Evolutionary conservation across 108 stramenopile genomes (phyloP), one percentile per base, ranked within the genome.

Genomic region (Parmales sp.): DNA sequence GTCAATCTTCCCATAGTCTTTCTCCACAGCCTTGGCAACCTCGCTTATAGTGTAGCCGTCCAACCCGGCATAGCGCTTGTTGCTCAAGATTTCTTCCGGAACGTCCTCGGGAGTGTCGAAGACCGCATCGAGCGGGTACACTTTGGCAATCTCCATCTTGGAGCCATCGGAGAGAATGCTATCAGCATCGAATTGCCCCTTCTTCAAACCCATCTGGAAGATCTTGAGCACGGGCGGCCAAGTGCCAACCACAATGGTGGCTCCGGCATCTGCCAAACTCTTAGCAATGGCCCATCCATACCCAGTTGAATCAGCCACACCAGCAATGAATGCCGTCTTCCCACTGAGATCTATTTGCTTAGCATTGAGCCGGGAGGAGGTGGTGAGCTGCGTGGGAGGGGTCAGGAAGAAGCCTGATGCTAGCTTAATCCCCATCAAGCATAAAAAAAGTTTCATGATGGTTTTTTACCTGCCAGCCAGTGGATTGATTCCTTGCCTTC

Each of bases 201-300:
- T 92, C 66, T 80, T 85, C 44, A 97, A 71, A 28, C 88, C 86
- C 71, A 65, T 88, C 74, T 93, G 77, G 71, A 97, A 97, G 72
- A 97, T 93, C 77, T 92, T 92, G 51, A 97, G 85, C 39, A 97
- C 94, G 8, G 96, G 96, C 19, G 96, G 96, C 96, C 96, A 97
- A 16, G 96, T 97, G 69, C 96, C 96, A 63, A 97, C 91, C 67
- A 95, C 87, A 64, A 97, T 91, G 45, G 89, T 95, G 67, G 91
- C 91, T 41, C 96, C 96, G 34, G 94, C 94, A 70, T 90, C 88
- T 41, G 96, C 94, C 51, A 95, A 82, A 16, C 90, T 87, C 74
- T 88, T 89, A 65, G 93, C 86, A 71, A 97, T 97, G 45, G 96
- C 96, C 96, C 96, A 97, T 54, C 96, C 96, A 77, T 97, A 97